A percentile compares a stretch with the other conserved stretches of the same genome.
These are phyloP conservation scores for Ceratocystis colombiana DNA, from an alignment of 2,329 filamentous ascomycete species.

Conservation along the genomic window DNA sequence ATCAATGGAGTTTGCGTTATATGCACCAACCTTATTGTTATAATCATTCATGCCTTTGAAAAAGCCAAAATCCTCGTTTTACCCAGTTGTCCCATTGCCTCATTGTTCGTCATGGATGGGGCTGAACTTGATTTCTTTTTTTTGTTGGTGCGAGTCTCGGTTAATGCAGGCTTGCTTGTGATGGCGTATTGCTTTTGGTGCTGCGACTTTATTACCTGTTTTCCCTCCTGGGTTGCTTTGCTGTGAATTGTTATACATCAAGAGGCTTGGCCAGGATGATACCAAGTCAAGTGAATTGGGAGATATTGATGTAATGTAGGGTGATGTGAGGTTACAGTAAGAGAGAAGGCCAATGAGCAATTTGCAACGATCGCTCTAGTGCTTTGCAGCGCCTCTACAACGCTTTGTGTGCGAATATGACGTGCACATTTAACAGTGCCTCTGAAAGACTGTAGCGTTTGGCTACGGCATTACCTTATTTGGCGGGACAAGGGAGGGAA, in stretches of 20 bases:
- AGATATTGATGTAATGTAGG: background rate
- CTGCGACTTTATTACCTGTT: background rate
- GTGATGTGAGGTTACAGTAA: background rate
- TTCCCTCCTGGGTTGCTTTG: background rate
- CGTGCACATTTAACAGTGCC: no score
- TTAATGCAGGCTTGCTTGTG: background rate
- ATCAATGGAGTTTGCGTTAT: conserved; percentile 23
- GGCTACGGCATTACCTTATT: background rate
- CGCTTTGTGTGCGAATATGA: no score
- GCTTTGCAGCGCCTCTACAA: no score
- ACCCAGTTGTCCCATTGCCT: no score
- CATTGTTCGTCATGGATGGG: background rate
- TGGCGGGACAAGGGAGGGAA: no score
- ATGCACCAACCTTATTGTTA: conserved; percentile 22
- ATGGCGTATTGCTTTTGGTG: background rate
- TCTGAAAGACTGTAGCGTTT: background rate
- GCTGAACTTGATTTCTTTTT: background rate
- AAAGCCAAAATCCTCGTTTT: conserved; percentile 17
- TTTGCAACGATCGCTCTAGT: no score
- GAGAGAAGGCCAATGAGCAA: background rate
- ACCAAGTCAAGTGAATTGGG: background rate
- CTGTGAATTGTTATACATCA: conserved; percentile 20
- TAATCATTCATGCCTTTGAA: conserved; percentile 21
- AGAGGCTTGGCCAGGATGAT: background rate
- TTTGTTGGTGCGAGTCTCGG: background rate